Conservation (phyloP, 176 grass and related monocot species). For the Alloteropsis semialata region DNA sequence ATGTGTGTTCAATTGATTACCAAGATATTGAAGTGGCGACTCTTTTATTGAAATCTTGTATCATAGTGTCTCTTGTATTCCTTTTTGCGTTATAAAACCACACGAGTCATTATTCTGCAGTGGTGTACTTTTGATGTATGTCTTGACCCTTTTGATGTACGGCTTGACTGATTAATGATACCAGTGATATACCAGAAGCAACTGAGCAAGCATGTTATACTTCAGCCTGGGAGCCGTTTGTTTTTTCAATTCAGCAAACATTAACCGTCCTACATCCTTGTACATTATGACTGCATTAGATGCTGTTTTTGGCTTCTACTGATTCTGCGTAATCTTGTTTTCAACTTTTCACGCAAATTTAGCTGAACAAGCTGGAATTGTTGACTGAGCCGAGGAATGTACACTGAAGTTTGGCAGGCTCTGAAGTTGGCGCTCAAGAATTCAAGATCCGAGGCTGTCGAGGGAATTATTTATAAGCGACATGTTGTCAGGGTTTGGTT, state of each 20-base stretch:
- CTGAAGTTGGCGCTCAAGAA: conserved; percentile 15
- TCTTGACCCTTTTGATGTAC: neutral
- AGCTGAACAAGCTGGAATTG: neutral
- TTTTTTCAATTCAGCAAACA: neutral
- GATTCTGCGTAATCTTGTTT: neutral
- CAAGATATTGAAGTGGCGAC: conserved; percentile 3
- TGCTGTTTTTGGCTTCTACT: neutral
- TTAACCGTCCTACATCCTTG: neutral
- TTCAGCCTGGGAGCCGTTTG: neutral
- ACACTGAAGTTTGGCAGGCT: conserved; percentile 31
- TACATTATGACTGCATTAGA: neutral
- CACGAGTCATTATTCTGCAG: neutral
- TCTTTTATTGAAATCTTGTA: conserved; percentile 9
- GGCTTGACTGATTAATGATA: neutral
- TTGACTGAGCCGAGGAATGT: conserved; percentile 8
- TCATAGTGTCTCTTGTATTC: conserved; percentile 9
- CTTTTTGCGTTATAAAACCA: neutral
- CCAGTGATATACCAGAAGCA: neutral
- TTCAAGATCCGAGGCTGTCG: conserved; percentile 18
- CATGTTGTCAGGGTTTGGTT: neutral
- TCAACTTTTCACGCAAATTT: neutral
- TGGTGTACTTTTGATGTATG: neutral
- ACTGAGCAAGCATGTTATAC: neutral
- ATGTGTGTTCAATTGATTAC: neutral
- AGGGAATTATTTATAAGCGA: neutral